Evolutionary conservation across 2,329 filamentous ascomycete species (phyloP), one percentile per base, ranked within the genome.

Genomic region (Fusarium pseudocircinatum): DNA sequence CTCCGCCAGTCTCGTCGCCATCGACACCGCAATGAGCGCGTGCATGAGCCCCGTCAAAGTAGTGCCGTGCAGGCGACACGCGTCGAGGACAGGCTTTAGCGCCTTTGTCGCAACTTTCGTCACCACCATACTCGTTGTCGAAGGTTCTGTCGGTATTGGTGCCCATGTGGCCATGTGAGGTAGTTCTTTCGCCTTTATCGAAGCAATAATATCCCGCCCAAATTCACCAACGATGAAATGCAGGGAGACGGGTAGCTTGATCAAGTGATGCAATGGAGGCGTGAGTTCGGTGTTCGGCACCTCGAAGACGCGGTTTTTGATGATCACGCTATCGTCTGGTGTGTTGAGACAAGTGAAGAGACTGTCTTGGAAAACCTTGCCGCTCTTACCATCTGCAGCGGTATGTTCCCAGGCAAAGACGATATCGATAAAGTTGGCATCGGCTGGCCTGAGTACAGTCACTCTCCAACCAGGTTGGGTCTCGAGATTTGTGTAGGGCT

Each of bases 401-500:
- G 70, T 69, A 20, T 72, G 70, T 5, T 72, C 64, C 70, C 70
- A 72, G 2, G 69, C 69, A 47, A 72, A 72, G 6, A 72, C 13
- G 3, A 72, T 3, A 15, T 72, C 70, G 2, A 72, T 34, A 13
- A 62, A 72, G 7, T 46, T 44, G 12, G 32, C 10, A 5, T 43
- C 28, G 36, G 14, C 3, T 2, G 43, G 26, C 10, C 24, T 52
- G 0, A 72, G 40, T 15, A 72, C 52, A 10, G 47, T 39, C 1
- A 49, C 39, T 46, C 70, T 66, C 69, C 64, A 72, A 1, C 34
- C 34, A 0, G 70, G 70, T 1, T 16, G 60, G 2, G 64, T 62
- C 2, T 69, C 69, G 2, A 72, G 26, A 4, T 72, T 50, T 2
- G 26, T 54, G 2, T 50, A 72, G 3, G 26, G 24, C 18, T 65